These are phyloP conservation scores for Caryopteris hybrid DNA, from an alignment of 305 asterid genomes.

Conservation along the genomic window DNA sequence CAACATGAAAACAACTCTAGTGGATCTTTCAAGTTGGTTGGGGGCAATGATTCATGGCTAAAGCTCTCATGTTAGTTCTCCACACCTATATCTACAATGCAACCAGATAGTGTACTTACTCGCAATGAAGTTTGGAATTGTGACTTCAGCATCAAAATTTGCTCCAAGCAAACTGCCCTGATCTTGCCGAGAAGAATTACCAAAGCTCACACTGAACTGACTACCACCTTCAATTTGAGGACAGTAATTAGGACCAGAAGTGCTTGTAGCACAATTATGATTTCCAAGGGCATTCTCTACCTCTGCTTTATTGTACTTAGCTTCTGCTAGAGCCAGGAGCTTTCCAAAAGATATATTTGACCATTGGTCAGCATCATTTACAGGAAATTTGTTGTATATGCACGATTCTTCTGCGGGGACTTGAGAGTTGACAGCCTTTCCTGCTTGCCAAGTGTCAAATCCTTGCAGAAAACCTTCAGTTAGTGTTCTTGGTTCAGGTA, in stretches of 20 bases:
- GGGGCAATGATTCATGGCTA: neutral
- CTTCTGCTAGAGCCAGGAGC: conserved; percentile 52
- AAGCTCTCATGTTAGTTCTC: neutral
- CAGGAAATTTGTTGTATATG: conserved; percentile 5
- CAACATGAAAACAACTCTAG: neutral
- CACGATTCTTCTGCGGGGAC: conserved; percentile 5
- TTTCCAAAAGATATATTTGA: conserved; percentile 32
- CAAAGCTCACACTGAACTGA: conserved; percentile 26
- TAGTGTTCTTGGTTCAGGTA: conserved; percentile 13
- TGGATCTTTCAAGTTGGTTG: neutral
- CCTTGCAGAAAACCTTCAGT: conserved; percentile 19
- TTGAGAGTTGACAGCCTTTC: conserved; percentile 8
- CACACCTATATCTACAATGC: neutral
- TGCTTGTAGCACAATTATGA: conserved; percentile 20
- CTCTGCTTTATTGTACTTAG: conserved; percentile 29
- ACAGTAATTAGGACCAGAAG: conserved; percentile 6
- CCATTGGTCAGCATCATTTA: conserved; percentile 24
- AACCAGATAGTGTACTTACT: conserved; percentile 27
- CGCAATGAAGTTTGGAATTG: conserved; percentile 2
- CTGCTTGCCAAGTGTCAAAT: conserved; percentile 28
- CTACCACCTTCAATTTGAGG: conserved; percentile 16
- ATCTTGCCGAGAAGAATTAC: conserved; percentile 18
- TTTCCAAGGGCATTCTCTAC: conserved; percentile 21
- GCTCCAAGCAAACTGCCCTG: conserved; percentile 19
- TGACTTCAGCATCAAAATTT: conserved; percentile 10